Evolutionary conservation across 495 filamentous ascomycete genomes (phyloP).

Genomic region (Rusavskia elegans): DNA sequence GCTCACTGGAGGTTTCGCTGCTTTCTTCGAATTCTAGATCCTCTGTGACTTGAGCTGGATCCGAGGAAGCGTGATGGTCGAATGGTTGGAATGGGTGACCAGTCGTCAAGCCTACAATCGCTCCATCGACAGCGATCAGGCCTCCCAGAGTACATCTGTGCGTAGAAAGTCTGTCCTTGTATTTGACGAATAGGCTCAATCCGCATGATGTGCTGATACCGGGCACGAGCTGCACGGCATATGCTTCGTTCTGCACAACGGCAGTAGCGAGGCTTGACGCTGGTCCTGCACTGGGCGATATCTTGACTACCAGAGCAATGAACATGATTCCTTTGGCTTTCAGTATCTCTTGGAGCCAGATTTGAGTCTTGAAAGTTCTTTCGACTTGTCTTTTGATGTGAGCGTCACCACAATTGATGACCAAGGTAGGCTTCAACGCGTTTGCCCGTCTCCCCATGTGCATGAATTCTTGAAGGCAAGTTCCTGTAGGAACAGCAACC

Average conservation of each 20-base stretch:
- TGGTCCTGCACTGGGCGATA: background rate
- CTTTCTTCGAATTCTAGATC: background rate
- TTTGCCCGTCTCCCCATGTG: background rate
- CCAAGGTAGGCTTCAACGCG: background rate
- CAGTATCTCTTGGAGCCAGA: background rate
- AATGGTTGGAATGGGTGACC: background rate
- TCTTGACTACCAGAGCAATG: background rate
- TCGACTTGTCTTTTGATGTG: background rate
- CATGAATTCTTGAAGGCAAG: background rate
- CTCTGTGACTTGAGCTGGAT: background rate
- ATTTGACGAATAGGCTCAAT: background rate
- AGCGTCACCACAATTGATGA: background rate
- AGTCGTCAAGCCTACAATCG: background rate
- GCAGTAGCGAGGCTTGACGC: background rate
- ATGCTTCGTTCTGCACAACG: background rate
- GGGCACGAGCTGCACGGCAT: background rate
- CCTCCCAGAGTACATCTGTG: background rate
- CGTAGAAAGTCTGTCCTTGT: background rate
- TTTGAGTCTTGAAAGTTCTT: background rate
- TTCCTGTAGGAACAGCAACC: background rate
- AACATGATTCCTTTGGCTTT: background rate
- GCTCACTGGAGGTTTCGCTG: background rate
- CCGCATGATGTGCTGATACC: background rate
- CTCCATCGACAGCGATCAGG: background rate
- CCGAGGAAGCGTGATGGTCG: background rate